Evolutionary conservation across 2,329 filamentous ascomycete genomes (phyloP), one percentile per base, ranked within the genome.

Genomic region (Aspergillus proliferans): DNA sequence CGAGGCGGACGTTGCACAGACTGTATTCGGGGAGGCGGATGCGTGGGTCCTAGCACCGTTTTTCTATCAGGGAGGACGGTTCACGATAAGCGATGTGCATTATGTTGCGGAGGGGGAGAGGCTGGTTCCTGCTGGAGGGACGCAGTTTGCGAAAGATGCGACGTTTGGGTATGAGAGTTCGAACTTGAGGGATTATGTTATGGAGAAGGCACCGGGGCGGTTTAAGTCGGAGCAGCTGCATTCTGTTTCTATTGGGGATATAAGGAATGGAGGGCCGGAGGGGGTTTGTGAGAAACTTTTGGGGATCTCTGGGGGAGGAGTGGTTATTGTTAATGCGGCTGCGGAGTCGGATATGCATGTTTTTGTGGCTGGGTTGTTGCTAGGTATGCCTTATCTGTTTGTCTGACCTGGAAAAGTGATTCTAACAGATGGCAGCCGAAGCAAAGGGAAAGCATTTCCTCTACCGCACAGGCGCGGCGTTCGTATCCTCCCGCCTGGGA

Each of bases 1-100:
- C 0, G 79, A 82, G 57, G 70, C 75, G 0, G 76, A 82, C 45
- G 76, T 75, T 0, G 76, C 73, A 0, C 74, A 79, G 49, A 63
- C 69, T 1, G 74, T 76, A 1, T 67, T 81, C 0, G 79, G 79
- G 0, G 59, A 67, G 1, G 70, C 72, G 0, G 76, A 81, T 52
- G 77, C 73, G 0, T 79, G 78, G 72, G 67, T 83, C 1, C 64
- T 83, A 0, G 78, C 78, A 0, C 80, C 80, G 0, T 82, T 82
- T 61, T 83, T 83, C 58, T 66, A 76, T 3, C 79, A 83, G 54
- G 81, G 80, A 5, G 80, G 80, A 0, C 61, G 80, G 2, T 78
- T 77, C 40, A 83, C 80, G 0, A 79, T 82, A 12, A 59, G 76
- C 24, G 76, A 83, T 57, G 71, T 82, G 1, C 79, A 83, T 57